A percentile compares a stretch with the other conserved stretches of the same genome.
These are phyloP conservation scores for Hirschfeldia incana DNA, from an alignment of 345 rosid genomes.

Conservation along the genomic window DNA sequence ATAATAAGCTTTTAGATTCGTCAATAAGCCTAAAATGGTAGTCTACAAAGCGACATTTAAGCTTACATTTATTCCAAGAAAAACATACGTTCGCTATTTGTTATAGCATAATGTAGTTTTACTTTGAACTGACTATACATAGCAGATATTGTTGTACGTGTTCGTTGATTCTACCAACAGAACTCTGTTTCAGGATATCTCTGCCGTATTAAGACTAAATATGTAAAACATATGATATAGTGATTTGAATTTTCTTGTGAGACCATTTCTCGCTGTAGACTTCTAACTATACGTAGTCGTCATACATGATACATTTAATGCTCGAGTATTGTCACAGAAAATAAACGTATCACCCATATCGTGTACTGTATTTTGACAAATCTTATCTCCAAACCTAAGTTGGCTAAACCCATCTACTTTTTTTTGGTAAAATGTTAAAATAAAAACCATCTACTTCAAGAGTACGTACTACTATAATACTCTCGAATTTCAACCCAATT, in stretches of 20 bases:
- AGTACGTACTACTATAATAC: not conserved
- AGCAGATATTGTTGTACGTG: not conserved
- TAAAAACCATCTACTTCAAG: not conserved
- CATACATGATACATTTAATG: not conserved
- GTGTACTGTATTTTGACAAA: not conserved
- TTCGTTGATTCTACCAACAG: not conserved
- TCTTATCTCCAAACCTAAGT: not conserved
- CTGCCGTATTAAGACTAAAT: not conserved
- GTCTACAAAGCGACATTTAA: not conserved
- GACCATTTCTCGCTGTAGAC: not conserved
- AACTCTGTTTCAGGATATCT: not conserved
- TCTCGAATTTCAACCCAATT: not conserved
- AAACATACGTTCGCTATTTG: not conserved
- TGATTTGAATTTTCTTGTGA: not conserved
- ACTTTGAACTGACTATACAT: not conserved
- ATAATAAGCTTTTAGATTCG: slow-evolving; percentile 11
- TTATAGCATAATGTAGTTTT: not conserved
- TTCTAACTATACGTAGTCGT: not conserved
- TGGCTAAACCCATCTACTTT: not conserved
- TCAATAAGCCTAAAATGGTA: not conserved
- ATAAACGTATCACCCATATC: not conserved
- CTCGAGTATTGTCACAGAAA: not conserved
- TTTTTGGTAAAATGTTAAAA: no score
- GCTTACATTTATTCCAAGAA: slow-evolving; percentile 1
- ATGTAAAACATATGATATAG: not conserved